A percentile compares a stretch with the other conserved stretches of the same genome.
Evolutionary conservation across 257 asterid species (phyloP).

Genomic region (Gentiana dahurica): DNA sequence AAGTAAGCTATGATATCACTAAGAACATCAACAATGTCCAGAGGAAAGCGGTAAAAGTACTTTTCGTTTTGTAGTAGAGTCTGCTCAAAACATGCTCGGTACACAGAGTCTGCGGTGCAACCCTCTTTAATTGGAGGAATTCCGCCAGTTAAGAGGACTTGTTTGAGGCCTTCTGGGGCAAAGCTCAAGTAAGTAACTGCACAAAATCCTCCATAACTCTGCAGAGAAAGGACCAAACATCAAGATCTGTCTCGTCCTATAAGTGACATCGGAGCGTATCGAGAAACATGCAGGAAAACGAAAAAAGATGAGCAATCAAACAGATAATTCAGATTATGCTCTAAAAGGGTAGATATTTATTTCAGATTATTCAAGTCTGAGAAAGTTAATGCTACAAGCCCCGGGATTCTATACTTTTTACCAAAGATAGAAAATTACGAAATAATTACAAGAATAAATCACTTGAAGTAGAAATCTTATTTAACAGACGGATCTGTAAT

Average conservation of each 20-base stretch:
- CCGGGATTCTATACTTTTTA: too few relatives aligned
- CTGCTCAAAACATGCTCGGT: conserved; percentile 74
- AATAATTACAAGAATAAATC: too few relatives aligned
- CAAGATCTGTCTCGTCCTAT: not conserved
- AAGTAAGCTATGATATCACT: conserved; percentile 59
- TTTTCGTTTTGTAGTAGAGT: conserved; percentile 57
- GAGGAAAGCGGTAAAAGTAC: conserved; percentile 81
- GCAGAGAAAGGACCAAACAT: conserved; percentile 18
- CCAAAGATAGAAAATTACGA: too few relatives aligned
- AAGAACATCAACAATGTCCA: conserved; percentile 51
- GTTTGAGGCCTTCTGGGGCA: conserved; percentile 88
- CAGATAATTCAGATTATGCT: too few relatives aligned
- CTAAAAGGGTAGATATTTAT: too few relatives aligned
- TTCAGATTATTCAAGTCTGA: too few relatives aligned
- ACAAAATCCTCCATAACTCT: conserved; percentile 98
- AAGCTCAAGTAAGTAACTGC: conserved; percentile 90
- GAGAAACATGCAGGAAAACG: too few relatives aligned
- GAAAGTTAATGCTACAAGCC: too few relatives aligned
- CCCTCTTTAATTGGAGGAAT: conserved; percentile 75
- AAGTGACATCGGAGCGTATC: too few relatives aligned
- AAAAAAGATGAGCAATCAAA: too few relatives aligned
- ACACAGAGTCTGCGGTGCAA: conserved; percentile 78
- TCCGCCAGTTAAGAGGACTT: conserved; percentile 94
- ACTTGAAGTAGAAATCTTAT: too few relatives aligned
- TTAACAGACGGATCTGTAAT: too few relatives aligned